Conservation (phyloP, 768 basidiomycete species). For the Filobasidium wieringae region DNA sequence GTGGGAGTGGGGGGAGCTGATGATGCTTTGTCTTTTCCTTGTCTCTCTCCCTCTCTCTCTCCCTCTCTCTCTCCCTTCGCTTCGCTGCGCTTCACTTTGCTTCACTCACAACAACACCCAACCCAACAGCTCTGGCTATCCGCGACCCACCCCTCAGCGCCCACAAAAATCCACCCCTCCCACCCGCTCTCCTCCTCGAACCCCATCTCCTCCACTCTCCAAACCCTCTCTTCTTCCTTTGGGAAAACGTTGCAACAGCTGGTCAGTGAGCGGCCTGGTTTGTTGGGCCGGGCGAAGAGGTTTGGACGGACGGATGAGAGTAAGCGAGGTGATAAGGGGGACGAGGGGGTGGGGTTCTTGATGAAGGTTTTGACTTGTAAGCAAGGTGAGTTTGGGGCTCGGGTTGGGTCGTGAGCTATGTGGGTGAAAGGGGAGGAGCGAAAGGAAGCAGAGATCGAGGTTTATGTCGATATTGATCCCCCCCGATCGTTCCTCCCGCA, state of each 20-base stretch:
- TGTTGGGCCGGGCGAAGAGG: conserved; percentile 19
- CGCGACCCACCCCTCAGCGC: conserved; percentile 29
- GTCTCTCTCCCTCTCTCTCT: background rate
- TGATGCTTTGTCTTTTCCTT: background rate
- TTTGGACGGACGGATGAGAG: conserved; percentile 16
- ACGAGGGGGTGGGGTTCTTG: conserved; percentile 29
- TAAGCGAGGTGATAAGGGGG: background rate
- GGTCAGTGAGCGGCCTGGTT: conserved; percentile 8
- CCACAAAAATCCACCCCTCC: conserved; percentile 16
- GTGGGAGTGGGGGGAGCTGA: no score
- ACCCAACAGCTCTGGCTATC: conserved; percentile 31
- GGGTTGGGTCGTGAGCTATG: no score
- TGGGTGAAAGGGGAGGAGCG: no score
- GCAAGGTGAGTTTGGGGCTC: conserved; percentile 16
- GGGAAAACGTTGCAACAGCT: conserved; percentile 13
- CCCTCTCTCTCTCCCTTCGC: background rate
- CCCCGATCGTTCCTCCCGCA: background rate
- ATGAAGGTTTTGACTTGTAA: conserved; percentile 33
- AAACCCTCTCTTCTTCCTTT: background rate
- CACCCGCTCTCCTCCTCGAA: conserved; percentile 19
- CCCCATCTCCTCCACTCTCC: background rate
- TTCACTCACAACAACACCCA: background rate
- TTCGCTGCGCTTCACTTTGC: background rate
- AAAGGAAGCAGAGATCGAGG: no score
- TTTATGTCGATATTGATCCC: no score